Evolutionary conservation across 768 basidiomycete species (phyloP), one percentile per base, ranked within the genome.

Genomic region (Tubosaeta sp.): DNA sequence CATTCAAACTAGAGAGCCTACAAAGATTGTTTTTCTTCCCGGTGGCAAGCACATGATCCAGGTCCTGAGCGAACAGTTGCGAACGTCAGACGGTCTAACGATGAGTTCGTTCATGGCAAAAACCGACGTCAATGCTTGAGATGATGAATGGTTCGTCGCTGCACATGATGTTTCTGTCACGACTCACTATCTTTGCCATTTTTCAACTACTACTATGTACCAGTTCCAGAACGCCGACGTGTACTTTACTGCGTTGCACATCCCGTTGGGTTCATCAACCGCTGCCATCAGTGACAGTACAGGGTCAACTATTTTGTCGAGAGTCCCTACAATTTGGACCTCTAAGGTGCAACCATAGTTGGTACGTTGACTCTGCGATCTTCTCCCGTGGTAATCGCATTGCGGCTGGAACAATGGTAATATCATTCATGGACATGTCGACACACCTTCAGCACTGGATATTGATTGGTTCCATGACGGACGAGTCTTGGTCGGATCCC

Each of bases 401-500:
- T 11, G 43, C 35, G 4, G 41, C 46, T 16, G 39, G 51, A 38
- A 49, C 27, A 8, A 33, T 47, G n/a, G 33, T 3, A 48, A 48
- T 31, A 43, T 54, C 33, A 19, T 14, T 12, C 43, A 42, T n/a
- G 38, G 44, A 13, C 48, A 29, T 25, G 27, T 49, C 19, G 38
- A 14, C 17, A 34, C 33, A 5, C 46, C 38, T n/a, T 37, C 48
- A 29, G 17, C 45, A 50, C 32, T 34, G 19, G 37, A 33, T n/a
- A 6, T 50, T 27, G 13, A 16, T 16, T 44, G 44, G 43, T 16
- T 11, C 13, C 12, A 31, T 16, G 14, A 17, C 16, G 47, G 43
- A 37, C 31, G 33, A 42, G 43, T 52, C 13, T 41, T 57, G 17
- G 55, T 49, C 12, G 38, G 39, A 44, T 52, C 43, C n/a, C 31